Base-by-base conservation (phyloP, 306 rosid genomes). In the Vigna radiata region DNA sequence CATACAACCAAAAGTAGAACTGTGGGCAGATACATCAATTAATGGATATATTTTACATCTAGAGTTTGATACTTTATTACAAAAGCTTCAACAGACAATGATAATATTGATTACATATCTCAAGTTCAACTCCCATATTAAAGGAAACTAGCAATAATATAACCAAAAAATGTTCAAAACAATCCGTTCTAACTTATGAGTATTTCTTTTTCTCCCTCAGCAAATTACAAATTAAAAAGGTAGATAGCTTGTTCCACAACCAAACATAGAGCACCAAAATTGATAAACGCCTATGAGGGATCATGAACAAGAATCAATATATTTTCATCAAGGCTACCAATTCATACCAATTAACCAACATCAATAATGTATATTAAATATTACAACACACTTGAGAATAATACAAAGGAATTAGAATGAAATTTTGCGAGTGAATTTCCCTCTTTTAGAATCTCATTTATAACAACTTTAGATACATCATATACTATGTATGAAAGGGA, bases 41-140 rank as follows among this genome's bases (percentile, higher is more conserved):
- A 44, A 56, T 46, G 16, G 14, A 48, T 2, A 53, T 11, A 59
- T 21, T 65, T 36, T 49, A 67, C 69, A 76, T 65, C 44, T 29
- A 31, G 16, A 7, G 59, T 16, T 27, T 17, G 46, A 23, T 29
- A 43, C n/a, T 61, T 67, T 62, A 80, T 54, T 43, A 72, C 21
- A 72, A 59, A 50, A 66, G 67, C 48, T 76, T 72, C 83, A 66
- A 36, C 41, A 37, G 19, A 67, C 66, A 59, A 67, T 39, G 39
- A 67, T 37, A 39, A 54, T 8, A 46, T 31, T 63, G 68, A 68
- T 21, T 36, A 23, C 36, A 37, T 60, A 72, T 67, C 68, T 46
- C 49, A 58, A 58, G 72, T 43, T 37, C 79, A 48, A 44, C 62
- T 58, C 23, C 37, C 36, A 41, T 16, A 12, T 31, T 39, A 44